Base-by-base conservation (phyloP, 305 asterid species). In the Coffea humblotiana region DNA sequence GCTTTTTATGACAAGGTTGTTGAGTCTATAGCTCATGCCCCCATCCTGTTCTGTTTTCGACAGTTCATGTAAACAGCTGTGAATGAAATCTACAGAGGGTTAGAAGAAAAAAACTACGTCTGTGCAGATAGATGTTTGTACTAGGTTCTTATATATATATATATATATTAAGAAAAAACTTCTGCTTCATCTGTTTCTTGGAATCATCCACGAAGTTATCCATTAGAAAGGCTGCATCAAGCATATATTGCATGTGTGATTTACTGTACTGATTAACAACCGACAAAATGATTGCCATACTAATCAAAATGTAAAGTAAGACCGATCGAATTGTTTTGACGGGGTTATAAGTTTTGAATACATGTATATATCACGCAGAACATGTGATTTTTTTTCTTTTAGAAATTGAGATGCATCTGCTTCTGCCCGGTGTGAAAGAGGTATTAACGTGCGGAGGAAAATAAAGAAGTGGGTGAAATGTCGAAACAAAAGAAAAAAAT, bases 81-180 rank as follows among this genome's bases (percentile, higher is more conserved):
- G 77, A 29, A 29, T 29, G 48, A 71, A 79, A 79, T 79, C 78
- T 79, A 79, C 32, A 6, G 73, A 29, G 51, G 82, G 43, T 79
- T 72, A 64, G 1, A 72, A 29, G 32, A 1, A 61, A 27, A 48
- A 81, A 58, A 71, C 43, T 37, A 37, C 43, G 5, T 37, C 43
- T 37, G 5, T 37, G 43, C 43, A 37, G 43, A 37, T 37, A 29
- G 32, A 29, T 37, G 3, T 37, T 13, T 72, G 21, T 71, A 61
- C 64, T 51, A 35, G 14, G 32, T 48, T 37, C 40, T 77, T 37
- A 32, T 29, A 29, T 1, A 29, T 29, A 29, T 1, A 29, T 29
- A 29, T 1, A 29, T 29, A 29, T 29, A 29, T 29, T 29, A 29
- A 29, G 29, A 29, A 29, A 29, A 82, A 58, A 51, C 27, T 63